Evolutionary conservation across 2,329 filamentous ascomycete species (phyloP).

Genomic region (Xylariaceae sp.): DNA sequence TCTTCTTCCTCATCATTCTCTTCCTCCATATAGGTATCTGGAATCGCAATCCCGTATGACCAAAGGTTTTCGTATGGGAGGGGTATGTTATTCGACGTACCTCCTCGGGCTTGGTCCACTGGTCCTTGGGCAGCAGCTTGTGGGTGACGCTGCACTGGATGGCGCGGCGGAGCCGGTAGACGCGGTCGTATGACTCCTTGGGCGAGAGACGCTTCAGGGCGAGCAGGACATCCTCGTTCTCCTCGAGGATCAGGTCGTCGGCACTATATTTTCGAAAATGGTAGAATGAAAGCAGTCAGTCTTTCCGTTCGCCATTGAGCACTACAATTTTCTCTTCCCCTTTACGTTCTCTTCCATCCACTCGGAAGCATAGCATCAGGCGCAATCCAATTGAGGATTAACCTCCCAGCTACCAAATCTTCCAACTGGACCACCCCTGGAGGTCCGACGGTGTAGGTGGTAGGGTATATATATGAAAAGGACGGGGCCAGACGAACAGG

Average conservation of each 20-base stretch:
- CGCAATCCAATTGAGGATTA: background rate
- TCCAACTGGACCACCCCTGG: no score
- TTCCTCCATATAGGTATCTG: no score
- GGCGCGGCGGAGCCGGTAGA: constrained; percentile 94
- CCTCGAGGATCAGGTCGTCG: constrained; percentile 93
- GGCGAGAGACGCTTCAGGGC: constrained; percentile 86
- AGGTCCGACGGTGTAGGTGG: background rate
- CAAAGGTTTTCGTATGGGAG: no score
- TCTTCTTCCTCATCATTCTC: no score
- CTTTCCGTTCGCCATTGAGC: background rate
- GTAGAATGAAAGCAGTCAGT: background rate
- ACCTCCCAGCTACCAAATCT: no score
- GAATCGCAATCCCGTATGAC: no score
- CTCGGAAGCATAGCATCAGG: no score
- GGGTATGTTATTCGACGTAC: constrained; percentile 29
- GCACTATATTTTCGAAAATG: constrained; percentile 49
- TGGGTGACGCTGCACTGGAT: constrained; percentile 68
- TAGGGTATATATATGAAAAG: background rate
- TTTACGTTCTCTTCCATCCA: no score
- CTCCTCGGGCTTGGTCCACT: constrained; percentile 55
- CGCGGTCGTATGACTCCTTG: constrained; percentile 91
- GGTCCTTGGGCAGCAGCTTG: constrained; percentile 57
- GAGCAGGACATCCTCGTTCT: constrained; percentile 77
- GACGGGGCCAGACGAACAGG: constrained; percentile 51
- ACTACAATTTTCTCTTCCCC: background rate